Base-by-base conservation (phyloP, 1,139 yeast genomes). In the Hyphopichia wangnamkhiaoensis region DNA sequence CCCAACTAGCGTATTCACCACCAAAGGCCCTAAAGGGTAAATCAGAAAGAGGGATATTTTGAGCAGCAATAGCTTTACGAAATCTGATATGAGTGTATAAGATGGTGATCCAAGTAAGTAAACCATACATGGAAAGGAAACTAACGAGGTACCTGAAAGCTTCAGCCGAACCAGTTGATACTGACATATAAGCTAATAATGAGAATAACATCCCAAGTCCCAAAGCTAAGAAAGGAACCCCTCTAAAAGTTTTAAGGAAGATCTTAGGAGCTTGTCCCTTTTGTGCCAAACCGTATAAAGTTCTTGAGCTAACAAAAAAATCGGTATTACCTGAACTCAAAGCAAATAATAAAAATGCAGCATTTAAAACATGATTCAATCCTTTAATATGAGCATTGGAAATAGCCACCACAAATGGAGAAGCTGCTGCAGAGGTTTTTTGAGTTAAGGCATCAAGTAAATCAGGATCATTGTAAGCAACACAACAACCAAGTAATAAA, bases 401-500 rank as follows among this genome's bases (percentile, higher is more conserved):
- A 34, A 77, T 70, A 18, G 80, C 82, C 50, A 76, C 67, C 29
- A 77, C 82, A 48, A 73, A 77, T 4, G 83, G 82, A 6, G 82
- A 76, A 2, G 76, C 67, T 8, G 71, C 61, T 5, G 80, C 79
- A 38, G 73, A 45, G 4, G 59, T 52, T 4, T 61, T 62, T 31
- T 58, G 49, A n/a, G n/a, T n/a, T 16, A 42, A 26, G 13, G 45
- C 39, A 18, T n/a, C 26, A 7, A 32, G 17, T 21, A 32, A 32
- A 5, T 5, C 19, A 10, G 24, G 24, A 21, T 32, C 34, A 4
- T 32, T 32, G 50, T 75, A 79, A 17, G 85, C 80, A 35, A 82
- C 85, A 51, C 81, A 71, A 71, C 80, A 64, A 34, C 85, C 84
- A 47, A 81, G 59, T 44, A 81, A 59, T 49, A 80, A 71, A 37